Base-by-base conservation (phyloP, 2,329 filamentous ascomycete species). In the Colletotrichum filicis region DNA sequence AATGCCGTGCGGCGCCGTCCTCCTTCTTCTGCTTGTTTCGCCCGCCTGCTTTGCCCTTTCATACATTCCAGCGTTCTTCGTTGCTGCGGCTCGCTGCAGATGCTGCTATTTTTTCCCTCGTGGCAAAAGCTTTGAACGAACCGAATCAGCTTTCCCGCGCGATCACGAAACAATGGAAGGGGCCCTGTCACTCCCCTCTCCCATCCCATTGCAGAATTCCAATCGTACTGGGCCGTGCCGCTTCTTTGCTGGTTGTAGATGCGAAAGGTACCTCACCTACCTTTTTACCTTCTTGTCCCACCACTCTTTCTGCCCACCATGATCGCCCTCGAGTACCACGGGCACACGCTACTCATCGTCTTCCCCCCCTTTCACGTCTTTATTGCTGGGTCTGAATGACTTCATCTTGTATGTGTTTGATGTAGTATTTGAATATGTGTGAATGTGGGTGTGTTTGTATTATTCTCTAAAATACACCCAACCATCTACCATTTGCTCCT, bases 191-290 rank as follows among this genome's bases (percentile, higher is more conserved):
- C 37, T 37, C 35, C 9, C 14, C 35, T 37, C 35, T 1, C 37
- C 30, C 56, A n/a, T 16, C 28, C 37, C 60, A 73, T 65, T 70
- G 60, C 66, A 70, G 70, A 70, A 69, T 64, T 64, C 32, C 46
- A 69, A 69, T 70, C 37, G 26, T 16, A 7, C 37, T 42, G 37
- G 28, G 53, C 32, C 30, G 59, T 64, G 52, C 52, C 52, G 37
- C 53, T 58, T 55, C 59, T 42, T 35, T 68, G 53, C 37, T 42
- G 37, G 11, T 42, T 19, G 37, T 19, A 42, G 37, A 42, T 42
- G 37, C 14, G 37, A 16, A 37, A 42, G 30, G 30, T 35, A 11
- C 32, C 32, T 42, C 5, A 42, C 14, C 16, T 16, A 16, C 35
- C 35, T 37, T 5, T 42, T 30, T 59, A 35, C 70, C 55, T 56